Percentiles rank a stretch among this genome's conserved stretches.
Evolutionary conservation across 2,329 filamentous ascomycete species (phyloP).

Genomic region (Diaporthe ampelina): DNA sequence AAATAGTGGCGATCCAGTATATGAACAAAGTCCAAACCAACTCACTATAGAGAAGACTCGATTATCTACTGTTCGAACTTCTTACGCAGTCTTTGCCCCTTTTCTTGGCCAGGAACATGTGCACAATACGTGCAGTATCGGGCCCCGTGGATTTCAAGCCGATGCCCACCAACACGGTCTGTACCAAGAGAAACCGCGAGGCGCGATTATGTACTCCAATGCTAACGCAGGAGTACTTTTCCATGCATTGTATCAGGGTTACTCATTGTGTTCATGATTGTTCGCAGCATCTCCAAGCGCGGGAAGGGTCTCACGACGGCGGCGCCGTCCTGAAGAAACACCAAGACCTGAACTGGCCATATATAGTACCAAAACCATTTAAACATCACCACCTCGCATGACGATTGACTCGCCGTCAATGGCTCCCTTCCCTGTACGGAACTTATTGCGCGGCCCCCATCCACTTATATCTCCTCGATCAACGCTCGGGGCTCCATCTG

Average conservation of each 20-base stretch:
- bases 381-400: neutral
- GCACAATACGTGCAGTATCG: too few species aligned
- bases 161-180: too few species aligned
- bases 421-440: neutral
- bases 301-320: neutral
- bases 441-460: neutral
- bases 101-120: too few species aligned
- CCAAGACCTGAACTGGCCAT: neutral
- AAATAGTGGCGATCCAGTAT: neutral
- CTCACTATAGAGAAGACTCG: neutral
- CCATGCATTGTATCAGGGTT: too few species aligned
- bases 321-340: neutral
- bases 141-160: too few species aligned
- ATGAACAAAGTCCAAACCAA: neutral
- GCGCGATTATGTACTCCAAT: too few species aligned
- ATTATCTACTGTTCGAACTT: too few species aligned
- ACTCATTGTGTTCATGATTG: neutral
- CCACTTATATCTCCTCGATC: conserved; percentile 8
- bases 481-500: conserved; percentile 1
- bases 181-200: too few species aligned
- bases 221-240: too few species aligned
- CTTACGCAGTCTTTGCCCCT: too few species aligned
- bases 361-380: neutral
- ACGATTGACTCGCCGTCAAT: conserved; percentile 5
- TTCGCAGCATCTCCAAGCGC: neutral